These are phyloP conservation scores for Nemania diffusa DNA, from an alignment of 2,329 filamentous ascomycete genomes.

Conservation along the genomic window DNA sequence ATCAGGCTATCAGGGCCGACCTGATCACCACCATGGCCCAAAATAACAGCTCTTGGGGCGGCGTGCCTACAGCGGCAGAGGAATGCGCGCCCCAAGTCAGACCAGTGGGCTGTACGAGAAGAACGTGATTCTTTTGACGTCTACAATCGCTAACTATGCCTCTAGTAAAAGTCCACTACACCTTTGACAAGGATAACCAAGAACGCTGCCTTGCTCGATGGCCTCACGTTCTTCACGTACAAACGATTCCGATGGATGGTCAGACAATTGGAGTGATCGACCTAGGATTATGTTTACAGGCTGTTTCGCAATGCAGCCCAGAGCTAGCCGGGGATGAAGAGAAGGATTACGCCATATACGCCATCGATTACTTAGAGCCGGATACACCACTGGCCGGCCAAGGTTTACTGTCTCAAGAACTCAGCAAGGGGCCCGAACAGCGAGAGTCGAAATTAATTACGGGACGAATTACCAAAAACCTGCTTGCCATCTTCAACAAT, in stretches of 20 bases:
- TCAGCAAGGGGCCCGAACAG: constrained; percentile 57
- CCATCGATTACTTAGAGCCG: constrained; percentile 94
- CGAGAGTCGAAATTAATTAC: constrained; percentile 78
- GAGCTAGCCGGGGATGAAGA: constrained; percentile 79
- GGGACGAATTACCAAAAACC: constrained; percentile 87
- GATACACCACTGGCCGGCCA: constrained; percentile 94
- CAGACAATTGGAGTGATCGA: constrained; percentile 87
- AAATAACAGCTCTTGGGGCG: constrained; percentile 45
- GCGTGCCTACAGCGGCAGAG: constrained; percentile 47
- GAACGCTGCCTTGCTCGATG: constrained; percentile 90
- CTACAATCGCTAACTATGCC: constrained; percentile 39
- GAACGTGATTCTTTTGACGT: constrained; percentile 9
- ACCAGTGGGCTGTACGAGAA: constrained; percentile 73
- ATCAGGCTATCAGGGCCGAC: constrained; percentile 6
- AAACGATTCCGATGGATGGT: constrained; percentile 84
- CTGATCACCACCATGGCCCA: constrained; percentile 41
- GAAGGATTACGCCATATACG: constrained; percentile 95
- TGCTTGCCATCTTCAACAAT: constrained; percentile 84
- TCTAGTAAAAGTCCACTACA: constrained; percentile 95
- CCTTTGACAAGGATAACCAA: constrained; percentile 89
- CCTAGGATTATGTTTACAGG: constrained; percentile 85
- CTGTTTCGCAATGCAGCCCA: constrained; percentile 81
- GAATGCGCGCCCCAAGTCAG: constrained; percentile 67
- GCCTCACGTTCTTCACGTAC: constrained; percentile 81
- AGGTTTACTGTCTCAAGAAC: constrained; percentile 88